Base-by-base conservation (phyloP, 208 protist genomes). In the Blastocrithidia nonstop region DNA sequence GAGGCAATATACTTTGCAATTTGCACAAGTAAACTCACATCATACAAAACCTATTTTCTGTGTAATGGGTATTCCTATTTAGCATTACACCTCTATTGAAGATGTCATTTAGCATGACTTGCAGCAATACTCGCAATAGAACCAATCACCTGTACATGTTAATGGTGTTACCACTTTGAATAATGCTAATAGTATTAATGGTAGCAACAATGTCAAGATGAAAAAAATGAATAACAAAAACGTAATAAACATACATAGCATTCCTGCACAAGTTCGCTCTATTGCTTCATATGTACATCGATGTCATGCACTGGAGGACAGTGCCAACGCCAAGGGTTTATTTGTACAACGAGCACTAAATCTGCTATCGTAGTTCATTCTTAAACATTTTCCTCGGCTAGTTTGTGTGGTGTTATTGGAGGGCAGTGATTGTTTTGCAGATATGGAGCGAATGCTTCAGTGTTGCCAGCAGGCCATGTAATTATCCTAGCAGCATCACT, bases 351-450 rank as follows among this genome's bases (percentile, higher is more conserved):
- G 63, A 20, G 68, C 62, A 15, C 27, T 77, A 7, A 33, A 38
- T 6, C 42, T 19, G n/a, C 13, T 61, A 17, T 43, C 53, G 1
- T 51, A 58, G 9, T 47, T 56, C 16, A 39, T 63, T 16, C 43
- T 49, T 16, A 45, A 50, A 23, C 57, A 71, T 19, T 61, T 37
- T 31, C 68, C 68, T 0, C 29, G n/a, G 11, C 52, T 77, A 13
- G 48, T 58, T 20, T 77, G 68, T 39, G 63, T 57, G 27, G 52
- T 77, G 39, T 45, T 71, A 3, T 50, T 77, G 6, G 68, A 77
- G 52, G 57, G 58, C 9, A 61, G 62, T 38, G 62, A 67, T 19
- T 60, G 68, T 51, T 64, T 50, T 32, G 28, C 61, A 4, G 68
- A 77, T 26, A 41, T 71, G 22, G 68, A 77, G 20, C 57, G 60